Base-by-base conservation (phyloP, 2,329 filamentous ascomycete species). In the Alternaria sp. region DNA sequence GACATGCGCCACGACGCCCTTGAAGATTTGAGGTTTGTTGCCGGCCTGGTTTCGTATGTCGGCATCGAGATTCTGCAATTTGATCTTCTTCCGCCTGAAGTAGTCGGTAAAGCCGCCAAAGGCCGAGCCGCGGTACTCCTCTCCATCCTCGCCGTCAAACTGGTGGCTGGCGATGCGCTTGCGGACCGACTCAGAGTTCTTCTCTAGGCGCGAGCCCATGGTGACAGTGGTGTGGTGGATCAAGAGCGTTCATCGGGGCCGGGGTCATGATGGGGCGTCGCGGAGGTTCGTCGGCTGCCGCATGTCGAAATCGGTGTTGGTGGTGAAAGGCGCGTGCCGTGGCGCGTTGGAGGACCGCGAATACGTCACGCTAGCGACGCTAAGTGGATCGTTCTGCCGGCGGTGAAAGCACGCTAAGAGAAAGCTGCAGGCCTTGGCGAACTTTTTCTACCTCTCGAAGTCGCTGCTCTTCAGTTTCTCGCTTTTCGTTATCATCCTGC, bases 31-130 rank as follows among this genome's bases (percentile, higher is more conserved):
- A 10, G 94, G 93, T 67, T 92, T 93, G 69, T 90, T 89, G 0
- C 83, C 80, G 1, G 89, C 87, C 5, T 88, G 84, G 30, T 91
- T 87, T 62, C 95, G 90, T 47, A 97, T 84, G 58, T 97, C 88
- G 9, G 89, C 90, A 80, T 99, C 96, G 28, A 96, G 87, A 75
- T 99, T 99, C 80, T 98, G 96, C 4, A 99, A 86, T 78, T 99
- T 99, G 80, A 97, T 89, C 85, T 97, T 97, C 84, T 99, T 99
- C 60, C 94, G 90, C 54, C 94, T 87, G 78, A 97, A 96, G 80
- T 98, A 99, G 75, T 98, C 95, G 23, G 85, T 82, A 74, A 98
- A 96, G 9, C 94, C 95, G 25, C 93, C 93, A 79, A 98, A 99
- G 56, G 87, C 88, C 66, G 94, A 97, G 2, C 86, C 88, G 62